Evolutionary conservation across 371 early-diverging fungal species (phyloP), one percentile per base, ranked within the genome.

Genomic region (Mortierella sp.): DNA sequence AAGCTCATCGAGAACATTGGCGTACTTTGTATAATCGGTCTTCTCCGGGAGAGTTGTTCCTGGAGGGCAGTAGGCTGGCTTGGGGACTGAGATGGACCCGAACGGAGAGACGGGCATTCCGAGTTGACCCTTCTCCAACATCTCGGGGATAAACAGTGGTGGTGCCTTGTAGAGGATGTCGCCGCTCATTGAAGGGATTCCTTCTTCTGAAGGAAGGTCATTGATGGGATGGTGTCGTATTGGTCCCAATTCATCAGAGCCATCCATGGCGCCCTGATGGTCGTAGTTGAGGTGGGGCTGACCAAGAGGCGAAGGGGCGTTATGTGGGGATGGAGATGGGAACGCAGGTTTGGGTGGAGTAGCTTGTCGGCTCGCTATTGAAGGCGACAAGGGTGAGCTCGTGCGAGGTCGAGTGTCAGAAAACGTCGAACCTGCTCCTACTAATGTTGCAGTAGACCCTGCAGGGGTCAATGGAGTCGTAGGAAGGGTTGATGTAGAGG

Each of bases 81-180:
- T 57, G 13, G 83, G 83, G 16, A 76, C 79, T 2, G 83, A 83
- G 46, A 83, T 71, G 0, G 79, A 31, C 5, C 48, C 76, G 53
- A 67, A 76, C 8, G 69, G 76, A 6, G 75, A 75, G 26, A 54
- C 43, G 0, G 79, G 79, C 6, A 71, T 26, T 6, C 34, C 73
- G 21, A 69, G 57, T 37, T 83, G 71, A 28, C 82, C 82, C 34
- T 82, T 77, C 4, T 59, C 77, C 14, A 77, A 28, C 10, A 72
- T 26, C 5, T 78, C 74, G 0, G 67, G 71, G 46, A 83, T 76
- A 53, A 83, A 83, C 0, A 83, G 50, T 48, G 83, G 83, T 31
- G 83, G 83, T 5, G 80, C 83, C 46, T 76, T 79, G 69, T 76
- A 83, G 14, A 83, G 72, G 50, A 83, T 83, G 53, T 83, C 75